Percentiles rank a stretch among this genome's conserved stretches.
Evolutionary conservation across 2,329 filamentous ascomycete species (phyloP).

Genomic region (Talaromyces sp.): DNA sequence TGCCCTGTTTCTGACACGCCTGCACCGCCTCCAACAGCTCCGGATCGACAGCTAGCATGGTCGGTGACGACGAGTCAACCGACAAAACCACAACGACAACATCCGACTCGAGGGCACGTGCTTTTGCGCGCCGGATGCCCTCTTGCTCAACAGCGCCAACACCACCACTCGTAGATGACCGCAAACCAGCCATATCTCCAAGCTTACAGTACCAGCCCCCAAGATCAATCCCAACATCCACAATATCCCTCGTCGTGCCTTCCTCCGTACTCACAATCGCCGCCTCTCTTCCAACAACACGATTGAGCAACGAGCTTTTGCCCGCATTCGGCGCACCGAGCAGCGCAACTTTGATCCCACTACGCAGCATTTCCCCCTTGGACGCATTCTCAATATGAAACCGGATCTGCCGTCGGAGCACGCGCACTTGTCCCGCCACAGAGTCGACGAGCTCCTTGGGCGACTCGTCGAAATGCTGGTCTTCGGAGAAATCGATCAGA

Average conservation of each 20-base stretch:
- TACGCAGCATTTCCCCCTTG: slow-evolving; percentile 75
- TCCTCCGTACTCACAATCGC: slow-evolving; percentile 92
- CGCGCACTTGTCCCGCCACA: slow-evolving; percentile 60
- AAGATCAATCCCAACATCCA: slow-evolving; percentile 86
- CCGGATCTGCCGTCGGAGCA: slow-evolving; percentile 59
- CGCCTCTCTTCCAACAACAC: slow-evolving; percentile 83
- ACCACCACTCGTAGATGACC: slow-evolving; percentile 38
- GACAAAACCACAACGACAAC: slow-evolving; percentile 77
- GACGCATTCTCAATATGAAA: slow-evolving; percentile 72
- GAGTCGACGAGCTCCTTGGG: slow-evolving; percentile 65
- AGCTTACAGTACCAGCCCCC: slow-evolving; percentile 88
- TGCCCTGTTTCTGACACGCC: slow-evolving; percentile 44
- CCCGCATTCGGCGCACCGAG: slow-evolving; percentile 90
- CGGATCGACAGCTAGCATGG: slow-evolving; percentile 43
- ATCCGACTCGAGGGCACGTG: slow-evolving; percentile 76
- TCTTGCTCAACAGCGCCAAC: slow-evolving; percentile 78
- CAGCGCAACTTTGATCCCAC: slow-evolving; percentile 79
- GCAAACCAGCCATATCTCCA: slow-evolving; percentile 88
- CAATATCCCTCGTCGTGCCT: slow-evolving; percentile 88
- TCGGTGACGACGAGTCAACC: slow-evolving; percentile 38
- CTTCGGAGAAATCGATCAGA: slow-evolving; percentile 93
- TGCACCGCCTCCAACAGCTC: slow-evolving; percentile 53
- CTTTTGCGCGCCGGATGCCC: slow-evolving; percentile 80
- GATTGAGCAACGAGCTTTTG: slow-evolving; percentile 90
- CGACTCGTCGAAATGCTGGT: slow-evolving; percentile 93